Evolutionary conservation across 176 grass and related monocot species (phyloP).

Genomic region (Carex myosuroides): DNA sequence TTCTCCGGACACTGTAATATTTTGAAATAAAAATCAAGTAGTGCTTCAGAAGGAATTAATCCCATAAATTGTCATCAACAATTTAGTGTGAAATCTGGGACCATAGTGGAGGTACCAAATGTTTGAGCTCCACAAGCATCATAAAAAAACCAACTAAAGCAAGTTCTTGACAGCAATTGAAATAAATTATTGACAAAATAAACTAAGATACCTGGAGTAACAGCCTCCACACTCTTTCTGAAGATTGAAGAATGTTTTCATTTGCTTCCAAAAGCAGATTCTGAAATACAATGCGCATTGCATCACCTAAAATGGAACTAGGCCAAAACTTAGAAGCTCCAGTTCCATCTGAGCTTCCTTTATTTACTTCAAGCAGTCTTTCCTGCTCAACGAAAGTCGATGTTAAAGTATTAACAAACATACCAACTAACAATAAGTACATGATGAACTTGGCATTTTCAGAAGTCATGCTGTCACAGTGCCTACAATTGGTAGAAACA

Average conservation of each 20-base stretch:
- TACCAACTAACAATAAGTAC: not conserved
- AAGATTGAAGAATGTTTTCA: slow-evolving; percentile 86
- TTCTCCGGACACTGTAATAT: slow-evolving; percentile 70
- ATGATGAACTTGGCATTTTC: not conserved
- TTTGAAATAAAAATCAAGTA: slow-evolving; percentile 26
- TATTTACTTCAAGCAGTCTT: slow-evolving; percentile 87
- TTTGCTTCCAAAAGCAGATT: slow-evolving; percentile 97
- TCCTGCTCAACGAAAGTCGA: slow-evolving; percentile 49
- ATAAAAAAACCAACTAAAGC: not conserved
- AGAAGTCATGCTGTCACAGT: not conserved
- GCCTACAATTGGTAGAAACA: not conserved
- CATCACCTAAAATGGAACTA: slow-evolving; percentile 78
- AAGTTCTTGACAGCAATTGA: not conserved
- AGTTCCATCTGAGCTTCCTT: slow-evolving; percentile 44
- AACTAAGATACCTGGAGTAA: slow-evolving; percentile 74
- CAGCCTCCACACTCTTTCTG: slow-evolving; percentile 92
- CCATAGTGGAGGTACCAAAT: not conserved
- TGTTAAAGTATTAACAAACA: slow-evolving; percentile 1
- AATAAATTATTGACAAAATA: slow-evolving; percentile 25
- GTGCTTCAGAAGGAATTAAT: slow-evolving; percentile 2
- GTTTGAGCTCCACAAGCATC: not conserved
- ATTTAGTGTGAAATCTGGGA: not conserved
- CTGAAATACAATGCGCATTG: slow-evolving; percentile 87
- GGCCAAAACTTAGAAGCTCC: slow-evolving; percentile 55
- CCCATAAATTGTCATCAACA: not conserved